These are phyloP conservation scores for Cutaneotrichosporon cyanovorans DNA, from an alignment of 1,284 basidiomycete genomes.

Conservation along the genomic window DNA sequence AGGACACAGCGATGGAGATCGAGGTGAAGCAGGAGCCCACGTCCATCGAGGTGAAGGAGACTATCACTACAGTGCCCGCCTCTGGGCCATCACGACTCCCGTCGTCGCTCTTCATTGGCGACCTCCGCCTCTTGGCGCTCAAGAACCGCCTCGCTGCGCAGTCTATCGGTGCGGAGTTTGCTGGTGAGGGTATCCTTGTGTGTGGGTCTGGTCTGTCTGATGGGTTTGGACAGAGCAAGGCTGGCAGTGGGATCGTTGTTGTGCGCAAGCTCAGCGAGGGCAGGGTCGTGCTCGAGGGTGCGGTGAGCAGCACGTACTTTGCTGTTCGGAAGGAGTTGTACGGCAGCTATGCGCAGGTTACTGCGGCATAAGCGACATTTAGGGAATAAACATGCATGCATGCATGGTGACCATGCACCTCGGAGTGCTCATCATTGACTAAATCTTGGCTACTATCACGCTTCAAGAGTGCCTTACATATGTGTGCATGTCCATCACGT, in stretches of 20 bases:
- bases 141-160: constrained; percentile 66
- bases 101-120: constrained; percentile 88
- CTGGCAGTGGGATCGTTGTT: constrained; percentile 64
- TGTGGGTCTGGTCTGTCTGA: constrained; percentile 56
- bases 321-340: constrained; percentile 80
- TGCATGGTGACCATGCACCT: no score
- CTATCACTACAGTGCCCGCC: not conserved
- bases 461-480: no score
- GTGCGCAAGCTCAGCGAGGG: constrained; percentile 79
- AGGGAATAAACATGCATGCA: no score
- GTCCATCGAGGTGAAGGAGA: not conserved
- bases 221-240: constrained; percentile 52
- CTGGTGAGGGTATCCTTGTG: constrained; percentile 89
- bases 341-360: constrained; percentile 74
- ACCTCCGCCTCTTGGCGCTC: constrained; percentile 78
- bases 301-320: constrained; percentile 80
- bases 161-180: constrained; percentile 78
- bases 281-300: constrained; percentile 78
- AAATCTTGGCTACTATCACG: no score
- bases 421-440: no score
- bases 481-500: no score
- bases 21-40: not conserved
- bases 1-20: not conserved
- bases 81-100: constrained; percentile 56
- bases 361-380: constrained; percentile 31